phyloP scores from a whole-genome alignment of 306 rosid genomes.

The Cucurbita argyrosperma region DNA sequence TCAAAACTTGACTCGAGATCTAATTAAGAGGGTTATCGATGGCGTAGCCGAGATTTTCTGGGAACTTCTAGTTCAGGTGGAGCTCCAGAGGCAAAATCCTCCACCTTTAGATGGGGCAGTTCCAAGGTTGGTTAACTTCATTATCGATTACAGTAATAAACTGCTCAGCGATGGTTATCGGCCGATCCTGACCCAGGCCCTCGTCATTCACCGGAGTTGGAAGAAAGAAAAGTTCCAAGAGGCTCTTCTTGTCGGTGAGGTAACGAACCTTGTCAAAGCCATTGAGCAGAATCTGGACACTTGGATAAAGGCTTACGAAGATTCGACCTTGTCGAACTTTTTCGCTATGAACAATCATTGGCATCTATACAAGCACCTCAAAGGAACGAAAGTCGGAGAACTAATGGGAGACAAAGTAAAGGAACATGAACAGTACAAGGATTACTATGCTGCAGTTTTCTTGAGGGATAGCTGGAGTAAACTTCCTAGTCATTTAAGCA shows the following conservation, averaged over 20 bases:
- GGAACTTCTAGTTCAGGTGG: slow-evolving; percentile 81
- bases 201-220: slow-evolving; percentile 92
- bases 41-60: slow-evolving; percentile 91
- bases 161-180: slow-evolving; percentile 78
- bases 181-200: slow-evolving; percentile 78
- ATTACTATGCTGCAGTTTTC: slow-evolving; percentile 43
- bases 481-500: slow-evolving; percentile 80
- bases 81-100: slow-evolving; percentile 70
- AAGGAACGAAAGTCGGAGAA: slow-evolving; percentile 71
- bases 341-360: slow-evolving; percentile 92
- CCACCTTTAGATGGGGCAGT: slow-evolving; percentile 81
- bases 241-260: slow-evolving; percentile 51
- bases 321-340: slow-evolving; percentile 40
- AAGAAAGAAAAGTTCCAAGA: slow-evolving; percentile 81
- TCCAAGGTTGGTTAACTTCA: slow-evolving; percentile 63
- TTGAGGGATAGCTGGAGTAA: slow-evolving; percentile 90
- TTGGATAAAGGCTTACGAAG: slow-evolving; percentile 70
- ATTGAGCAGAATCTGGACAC: slow-evolving; percentile 60
- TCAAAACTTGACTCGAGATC: slow-evolving; percentile 91
- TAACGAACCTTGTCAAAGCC: slow-evolving; percentile 55
- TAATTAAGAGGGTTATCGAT: slow-evolving; percentile 76
- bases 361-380: slow-evolving; percentile 73
- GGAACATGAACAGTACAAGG: slow-evolving; percentile 78
- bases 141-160: slow-evolving; percentile 79
- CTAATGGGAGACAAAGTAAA: slow-evolving; percentile 52